A percentile compares a stretch with the other conserved stretches of the same genome.
These are phyloP conservation scores for Pistacia atlantica DNA, from an alignment of 345 rosid genomes.

Conservation along the genomic window DNA sequence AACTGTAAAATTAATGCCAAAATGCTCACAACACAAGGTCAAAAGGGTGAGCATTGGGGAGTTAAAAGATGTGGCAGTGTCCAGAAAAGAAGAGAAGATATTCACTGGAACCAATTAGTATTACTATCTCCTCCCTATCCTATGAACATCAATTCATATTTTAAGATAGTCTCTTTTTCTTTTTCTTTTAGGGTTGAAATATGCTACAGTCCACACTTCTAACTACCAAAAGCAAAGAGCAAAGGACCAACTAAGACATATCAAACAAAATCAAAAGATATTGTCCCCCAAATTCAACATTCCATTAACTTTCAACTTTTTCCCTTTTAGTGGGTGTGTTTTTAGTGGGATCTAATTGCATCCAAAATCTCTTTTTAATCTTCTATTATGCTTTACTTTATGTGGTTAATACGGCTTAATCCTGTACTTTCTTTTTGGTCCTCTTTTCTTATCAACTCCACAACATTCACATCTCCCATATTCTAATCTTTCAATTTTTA, in stretches of 20 bases:
- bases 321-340: constrained; percentile 20
- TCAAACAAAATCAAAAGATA: constrained; percentile 42
- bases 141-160: constrained; percentile 11
- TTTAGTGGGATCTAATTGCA: constrained; percentile 39
- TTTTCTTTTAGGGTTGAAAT: constrained; percentile 34
- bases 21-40: constrained; percentile 16
- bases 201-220: constrained; percentile 20
- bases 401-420: constrained; percentile 23
- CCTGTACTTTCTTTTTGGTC: constrained; percentile 18
- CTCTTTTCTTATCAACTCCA: constrained; percentile 4
- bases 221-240: constrained; percentile 35
- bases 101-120: constrained; percentile 24
- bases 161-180: constrained; percentile 18
- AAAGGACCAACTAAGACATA: constrained; percentile 37
- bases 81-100: constrained; percentile 22
- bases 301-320: constrained; percentile 27
- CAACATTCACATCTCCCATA: neutral
- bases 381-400: constrained; percentile 26
- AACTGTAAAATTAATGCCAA: neutral
- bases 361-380: constrained; percentile 33
- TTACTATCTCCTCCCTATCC: neutral
- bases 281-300: constrained; percentile 44
- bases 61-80: constrained; percentile 21
- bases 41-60: constrained; percentile 31
- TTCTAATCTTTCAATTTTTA: neutral